A percentile compares a stretch with the other conserved stretches of the same genome.
phyloP scores from a whole-genome alignment of 108 stramenopile genomes.

The Cyclostephanos invisitatus region DNA sequence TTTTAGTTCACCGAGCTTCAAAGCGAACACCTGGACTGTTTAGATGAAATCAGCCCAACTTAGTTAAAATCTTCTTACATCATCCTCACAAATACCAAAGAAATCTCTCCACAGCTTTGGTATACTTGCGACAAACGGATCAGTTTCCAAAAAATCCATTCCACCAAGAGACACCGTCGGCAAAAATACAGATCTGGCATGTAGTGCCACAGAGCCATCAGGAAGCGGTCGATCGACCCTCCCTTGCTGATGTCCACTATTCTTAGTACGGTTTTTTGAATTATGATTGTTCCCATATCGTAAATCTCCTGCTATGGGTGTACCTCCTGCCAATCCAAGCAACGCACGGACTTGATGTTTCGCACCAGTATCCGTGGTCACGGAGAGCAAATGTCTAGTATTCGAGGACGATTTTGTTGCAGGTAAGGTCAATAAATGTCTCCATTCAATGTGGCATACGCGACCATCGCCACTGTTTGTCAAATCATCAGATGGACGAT shows the following conservation, averaged over 20 bases:
- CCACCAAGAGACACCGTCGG: conserved; percentile 60
- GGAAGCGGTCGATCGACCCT: conserved; percentile 52
- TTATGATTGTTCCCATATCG: conserved; percentile 60
- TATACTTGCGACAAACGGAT: conserved; percentile 59
- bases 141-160: conserved; percentile 47
- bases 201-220: conserved; percentile 82
- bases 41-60: not conserved
- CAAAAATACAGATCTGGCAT: conserved; percentile 66
- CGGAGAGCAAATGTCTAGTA: conserved; percentile 43
- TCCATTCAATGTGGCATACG: conserved; percentile 57
- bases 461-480: conserved; percentile 24
- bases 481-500: not conserved
- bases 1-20: not conserved
- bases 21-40: no score
- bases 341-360: conserved; percentile 85
- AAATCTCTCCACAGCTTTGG: conserved; percentile 59
- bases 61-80: conserved; percentile 23
- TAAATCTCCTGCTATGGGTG: conserved; percentile 77
- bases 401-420: conserved; percentile 14
- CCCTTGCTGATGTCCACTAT: conserved; percentile 25
- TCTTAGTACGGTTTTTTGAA: not conserved
- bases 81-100: conserved; percentile 53
- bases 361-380: conserved; percentile 71
- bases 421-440: conserved; percentile 35
- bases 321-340: conserved; percentile 57